Base-by-base conservation (phyloP, 2,329 filamentous ascomycete species). In the Ceratocystis papillata region DNA sequence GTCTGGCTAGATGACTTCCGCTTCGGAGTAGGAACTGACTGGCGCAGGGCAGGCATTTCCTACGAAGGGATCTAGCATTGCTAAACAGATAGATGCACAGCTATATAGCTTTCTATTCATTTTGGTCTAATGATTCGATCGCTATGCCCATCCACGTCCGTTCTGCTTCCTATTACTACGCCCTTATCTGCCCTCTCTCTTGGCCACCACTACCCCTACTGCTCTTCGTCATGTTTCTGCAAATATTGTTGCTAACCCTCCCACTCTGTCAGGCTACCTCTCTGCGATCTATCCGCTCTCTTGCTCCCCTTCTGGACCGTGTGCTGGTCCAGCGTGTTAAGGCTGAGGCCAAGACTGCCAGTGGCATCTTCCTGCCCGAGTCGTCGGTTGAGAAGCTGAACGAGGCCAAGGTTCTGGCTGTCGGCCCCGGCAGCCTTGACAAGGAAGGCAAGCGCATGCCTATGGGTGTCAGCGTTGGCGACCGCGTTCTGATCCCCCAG, bases 311-410 rank as follows among this genome's bases (percentile, higher is more conserved):
- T 72, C 87, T 99, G 79, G 94, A 99, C 86, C 93, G 94, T 73
- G 91, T 99, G 72, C 88, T 99, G 70, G 90, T 99, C 72, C 94
- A 99, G 86, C 90, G 94, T 79, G 80, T 96, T 80, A 97, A 97
- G 83, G 89, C 93, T 74, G 93, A 97, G 80, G 79, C 91, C 76
- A 96, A 96, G 84, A 99, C 94, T 62, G 91, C 94, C 73, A 87
- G 87, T 74, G 94, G 94, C 74, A 96, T 99, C 83, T 96, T 95
- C 83, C 89, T 99, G 71, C 94, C 94, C 72, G 94, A 99, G 82
- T 92, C 87, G 69, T 89, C 88, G 74, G 90, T 97, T 75, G 96
- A 99, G 85, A 94, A 99, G 79, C 85, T 97, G 76, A 97, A 96
- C 79, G 93, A 97, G 83, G 94, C 90, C 73, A 92, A 90, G 79